phyloP scores from a whole-genome alignment of 1,139 yeast genomes.

The Eremothecium cymbalariae region DNA sequence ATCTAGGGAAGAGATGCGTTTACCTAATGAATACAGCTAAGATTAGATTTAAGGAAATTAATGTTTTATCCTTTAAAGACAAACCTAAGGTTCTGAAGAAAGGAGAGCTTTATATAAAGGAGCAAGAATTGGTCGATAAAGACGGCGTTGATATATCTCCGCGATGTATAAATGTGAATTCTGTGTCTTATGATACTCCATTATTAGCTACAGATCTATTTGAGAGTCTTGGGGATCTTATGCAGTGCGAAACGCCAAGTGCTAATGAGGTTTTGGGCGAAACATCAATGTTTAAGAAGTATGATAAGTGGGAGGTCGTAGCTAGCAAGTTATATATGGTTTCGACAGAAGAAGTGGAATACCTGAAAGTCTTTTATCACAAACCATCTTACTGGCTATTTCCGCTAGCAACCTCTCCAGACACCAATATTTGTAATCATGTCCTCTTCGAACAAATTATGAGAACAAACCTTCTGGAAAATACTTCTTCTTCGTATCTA shows the following conservation, averaged over 20 bases:
- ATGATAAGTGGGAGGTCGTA: slow-evolving; percentile 16
- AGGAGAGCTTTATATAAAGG: not conserved
- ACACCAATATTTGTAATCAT: slow-evolving; percentile 37
- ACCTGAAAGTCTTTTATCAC: slow-evolving; percentile 35
- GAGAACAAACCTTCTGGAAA: slow-evolving; percentile 3
- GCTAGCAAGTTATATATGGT: slow-evolving; percentile 22
- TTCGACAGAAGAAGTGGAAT: slow-evolving; percentile 29
- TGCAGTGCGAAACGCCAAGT: not conserved
- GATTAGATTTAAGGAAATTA: not conserved
- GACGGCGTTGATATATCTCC: not conserved
- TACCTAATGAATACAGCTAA: slow-evolving; percentile 2
- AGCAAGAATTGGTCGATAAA: not conserved
- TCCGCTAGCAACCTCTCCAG: slow-evolving; percentile 33
- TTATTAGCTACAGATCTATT: slow-evolving; percentile 10
- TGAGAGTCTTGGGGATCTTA: too few species aligned
- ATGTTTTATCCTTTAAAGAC: not conserved
- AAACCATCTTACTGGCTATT: slow-evolving; percentile 35
- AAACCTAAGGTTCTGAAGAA: not conserved
- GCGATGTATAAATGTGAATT: slow-evolving; percentile 6
- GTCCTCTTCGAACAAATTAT: slow-evolving; percentile 37
- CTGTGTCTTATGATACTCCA: slow-evolving; percentile 10
- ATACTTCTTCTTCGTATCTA: slow-evolving; percentile 34
- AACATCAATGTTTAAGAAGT: too few species aligned
- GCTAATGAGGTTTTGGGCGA: too few species aligned
- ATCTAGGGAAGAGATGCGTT: slow-evolving; percentile 6